phyloP scores from a whole-genome alignment of 257 asterid genomes.

The Ballota nigra region DNA sequence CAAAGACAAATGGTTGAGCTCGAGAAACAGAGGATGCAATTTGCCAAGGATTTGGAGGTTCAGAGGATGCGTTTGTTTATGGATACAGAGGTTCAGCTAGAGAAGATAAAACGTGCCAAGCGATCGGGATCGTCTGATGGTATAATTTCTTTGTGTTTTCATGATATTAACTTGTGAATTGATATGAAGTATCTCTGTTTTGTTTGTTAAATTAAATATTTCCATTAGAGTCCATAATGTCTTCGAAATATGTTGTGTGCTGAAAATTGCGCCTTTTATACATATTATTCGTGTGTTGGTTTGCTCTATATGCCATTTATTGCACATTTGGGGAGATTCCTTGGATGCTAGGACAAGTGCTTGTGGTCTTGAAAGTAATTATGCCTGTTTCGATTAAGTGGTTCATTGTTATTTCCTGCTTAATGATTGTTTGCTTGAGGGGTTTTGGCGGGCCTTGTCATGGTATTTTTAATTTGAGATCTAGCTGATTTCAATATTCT shows the following conservation, averaged over 20 bases:
- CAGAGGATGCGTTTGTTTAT: conserved; percentile 77
- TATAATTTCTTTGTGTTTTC: conserved; percentile 23
- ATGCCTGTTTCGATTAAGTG: conserved; percentile 3
- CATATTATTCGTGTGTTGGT: background rate
- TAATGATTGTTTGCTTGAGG: background rate
- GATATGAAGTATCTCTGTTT: background rate
- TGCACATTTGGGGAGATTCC: background rate
- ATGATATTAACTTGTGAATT: background rate
- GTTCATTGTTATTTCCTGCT: background rate
- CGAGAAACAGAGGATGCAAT: conserved; percentile 87
- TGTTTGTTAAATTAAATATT: too few species aligned
- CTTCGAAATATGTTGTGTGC: background rate
- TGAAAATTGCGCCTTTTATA: background rate
- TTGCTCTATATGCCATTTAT: background rate
- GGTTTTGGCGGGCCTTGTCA: background rate
- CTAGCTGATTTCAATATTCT: too few species aligned
- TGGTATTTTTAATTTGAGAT: too few species aligned
- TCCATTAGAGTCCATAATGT: too few species aligned
- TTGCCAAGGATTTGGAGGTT: conserved; percentile 82
- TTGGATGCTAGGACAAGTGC: background rate
- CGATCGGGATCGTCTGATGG: conserved; percentile 61
- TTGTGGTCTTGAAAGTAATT: background rate
- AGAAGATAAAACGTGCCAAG: conserved; percentile 55
- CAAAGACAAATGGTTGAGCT: conserved; percentile 82
- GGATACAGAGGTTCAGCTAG: conserved; percentile 71